phyloP scores from a whole-genome alignment of 306 rosid genomes.

The Sechiopsis laciniata region DNA sequence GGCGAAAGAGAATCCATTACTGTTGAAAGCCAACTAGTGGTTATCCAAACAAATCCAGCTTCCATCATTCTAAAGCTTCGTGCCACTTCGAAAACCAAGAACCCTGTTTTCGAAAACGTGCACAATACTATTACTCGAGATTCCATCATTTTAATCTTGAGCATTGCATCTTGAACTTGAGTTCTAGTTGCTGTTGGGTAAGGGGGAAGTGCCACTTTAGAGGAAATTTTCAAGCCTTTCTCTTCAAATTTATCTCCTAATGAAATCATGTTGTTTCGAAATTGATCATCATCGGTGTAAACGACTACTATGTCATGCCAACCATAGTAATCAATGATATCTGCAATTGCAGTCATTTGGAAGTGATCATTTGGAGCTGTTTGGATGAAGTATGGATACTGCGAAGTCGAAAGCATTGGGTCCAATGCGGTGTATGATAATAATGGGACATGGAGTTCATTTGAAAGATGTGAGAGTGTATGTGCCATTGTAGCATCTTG shows the following conservation, averaged over 20 bases:
- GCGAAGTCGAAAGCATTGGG: slow-evolving; percentile 36
- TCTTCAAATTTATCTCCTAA: slow-evolving; percentile 41
- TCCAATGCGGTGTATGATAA: slow-evolving; percentile 47
- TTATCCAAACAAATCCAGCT: slow-evolving; percentile 45
- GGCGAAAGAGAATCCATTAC: slow-evolving; percentile 40
- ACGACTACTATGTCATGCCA: slow-evolving; percentile 38
- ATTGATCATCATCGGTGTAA: slow-evolving; percentile 42
- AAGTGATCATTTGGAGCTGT: slow-evolving; percentile 50
- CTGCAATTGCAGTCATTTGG: slow-evolving; percentile 52
- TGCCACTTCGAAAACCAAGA: slow-evolving; percentile 42
- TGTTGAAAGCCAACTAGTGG: slow-evolving; percentile 48
- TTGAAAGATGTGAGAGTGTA: slow-evolving; percentile 43
- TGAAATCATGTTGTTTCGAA: slow-evolving; percentile 36
- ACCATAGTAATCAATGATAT: slow-evolving; percentile 30
- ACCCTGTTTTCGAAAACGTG: slow-evolving; percentile 34
- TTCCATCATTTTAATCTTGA: slow-evolving; percentile 33
- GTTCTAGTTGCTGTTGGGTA: slow-evolving; percentile 33
- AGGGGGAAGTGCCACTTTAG: slow-evolving; percentile 44
- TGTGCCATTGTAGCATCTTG: slow-evolving; percentile 43
- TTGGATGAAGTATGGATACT: slow-evolving; percentile 50
- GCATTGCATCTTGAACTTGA: slow-evolving; percentile 24
- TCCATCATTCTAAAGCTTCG: slow-evolving; percentile 42
- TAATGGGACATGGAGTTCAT: slow-evolving; percentile 45
- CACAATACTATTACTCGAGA: slow-evolving; percentile 38
- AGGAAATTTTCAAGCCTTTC: slow-evolving; percentile 34